These are phyloP conservation scores for Lineolata rhizophorae DNA, from an alignment of 495 filamentous ascomycete species.

Conservation along the genomic window DNA sequence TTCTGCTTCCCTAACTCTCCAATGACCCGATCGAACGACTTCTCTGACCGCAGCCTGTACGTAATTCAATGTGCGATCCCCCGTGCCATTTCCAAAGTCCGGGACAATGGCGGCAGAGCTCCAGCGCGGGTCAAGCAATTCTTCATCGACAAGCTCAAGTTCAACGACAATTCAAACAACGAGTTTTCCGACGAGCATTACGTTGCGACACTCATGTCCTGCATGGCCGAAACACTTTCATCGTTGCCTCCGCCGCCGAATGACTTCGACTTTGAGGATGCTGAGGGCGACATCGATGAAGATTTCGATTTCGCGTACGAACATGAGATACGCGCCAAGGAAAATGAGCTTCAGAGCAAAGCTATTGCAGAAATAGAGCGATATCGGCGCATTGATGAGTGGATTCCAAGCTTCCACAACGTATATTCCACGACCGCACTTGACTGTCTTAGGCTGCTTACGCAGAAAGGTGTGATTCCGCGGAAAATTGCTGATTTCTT, in stretches of 20 bases:
- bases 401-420: conserved; percentile 79
- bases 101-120: conserved; percentile 53
- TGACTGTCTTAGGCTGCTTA: conserved; percentile 50
- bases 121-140: conserved; percentile 55
- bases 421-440: conserved; percentile 67
- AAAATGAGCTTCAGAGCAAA: conserved; percentile 38
- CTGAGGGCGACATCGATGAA: conserved; percentile 22
- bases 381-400: conserved; percentile 82
- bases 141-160: conserved; percentile 66
- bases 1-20: conserved; percentile 57
- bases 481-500: conserved; percentile 44
- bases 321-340: no score
- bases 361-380: conserved; percentile 74
- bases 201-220: conserved; percentile 57
- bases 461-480: conserved; percentile 46
- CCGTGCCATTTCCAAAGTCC: conserved; percentile 52
- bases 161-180: conserved; percentile 85
- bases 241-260: conserved; percentile 6
- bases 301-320: no score
- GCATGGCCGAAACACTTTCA: conserved; percentile 59
- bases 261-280: conserved; percentile 30
- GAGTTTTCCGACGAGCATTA: conserved; percentile 72
- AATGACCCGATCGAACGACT: conserved; percentile 75
- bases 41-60: conserved; percentile 63
- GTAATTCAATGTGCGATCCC: conserved; percentile 63